phyloP scores from a whole-genome alignment of 2,329 filamentous ascomycete genomes.

The Xylaria sp. region DNA sequence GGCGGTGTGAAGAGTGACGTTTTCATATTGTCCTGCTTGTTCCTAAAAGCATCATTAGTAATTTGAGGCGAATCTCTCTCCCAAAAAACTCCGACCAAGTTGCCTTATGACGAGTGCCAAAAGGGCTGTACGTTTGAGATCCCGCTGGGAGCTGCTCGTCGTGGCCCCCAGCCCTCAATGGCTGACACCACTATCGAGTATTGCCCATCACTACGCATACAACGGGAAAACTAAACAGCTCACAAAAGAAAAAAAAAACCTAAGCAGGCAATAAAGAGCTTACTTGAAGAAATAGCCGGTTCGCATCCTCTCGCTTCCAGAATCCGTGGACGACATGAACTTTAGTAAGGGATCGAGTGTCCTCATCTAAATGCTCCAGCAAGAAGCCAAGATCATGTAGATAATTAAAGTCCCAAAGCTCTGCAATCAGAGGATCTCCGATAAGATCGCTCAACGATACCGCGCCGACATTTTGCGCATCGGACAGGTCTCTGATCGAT shows the following conservation, averaged over 20 bases:
- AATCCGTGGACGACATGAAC: conserved; percentile 66
- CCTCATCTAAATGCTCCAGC: conserved; percentile 58
- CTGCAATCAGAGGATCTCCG: conserved; percentile 73
- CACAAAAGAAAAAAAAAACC: not conserved
- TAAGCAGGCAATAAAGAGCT: conserved; percentile 25
- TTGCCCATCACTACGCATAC: not conserved
- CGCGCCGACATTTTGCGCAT: conserved; percentile 66
- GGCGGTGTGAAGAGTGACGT: conserved; percentile 73
- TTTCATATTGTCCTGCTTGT: conserved; percentile 64
- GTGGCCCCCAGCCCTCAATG: not conserved
- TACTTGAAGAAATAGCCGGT: conserved; percentile 63
- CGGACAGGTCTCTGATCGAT: conserved; percentile 66
- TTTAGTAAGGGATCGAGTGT: conserved; percentile 54
- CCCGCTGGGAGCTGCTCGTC: no score
- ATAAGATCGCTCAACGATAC: conserved; percentile 71
- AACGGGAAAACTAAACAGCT: no score
- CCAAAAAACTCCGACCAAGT: not conserved
- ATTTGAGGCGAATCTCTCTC: not conserved
- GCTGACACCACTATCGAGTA: not conserved
- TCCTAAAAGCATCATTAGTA: conserved; percentile 51
- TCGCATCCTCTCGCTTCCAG: conserved; percentile 70
- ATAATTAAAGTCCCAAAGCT: conserved; percentile 75
- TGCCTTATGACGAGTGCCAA: not conserved
- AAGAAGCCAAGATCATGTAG: conserved; percentile 65
- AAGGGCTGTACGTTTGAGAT: not conserved